Base-by-base conservation (phyloP, 2,329 filamentous ascomycete species). In the Ascochyta lentis region DNA sequence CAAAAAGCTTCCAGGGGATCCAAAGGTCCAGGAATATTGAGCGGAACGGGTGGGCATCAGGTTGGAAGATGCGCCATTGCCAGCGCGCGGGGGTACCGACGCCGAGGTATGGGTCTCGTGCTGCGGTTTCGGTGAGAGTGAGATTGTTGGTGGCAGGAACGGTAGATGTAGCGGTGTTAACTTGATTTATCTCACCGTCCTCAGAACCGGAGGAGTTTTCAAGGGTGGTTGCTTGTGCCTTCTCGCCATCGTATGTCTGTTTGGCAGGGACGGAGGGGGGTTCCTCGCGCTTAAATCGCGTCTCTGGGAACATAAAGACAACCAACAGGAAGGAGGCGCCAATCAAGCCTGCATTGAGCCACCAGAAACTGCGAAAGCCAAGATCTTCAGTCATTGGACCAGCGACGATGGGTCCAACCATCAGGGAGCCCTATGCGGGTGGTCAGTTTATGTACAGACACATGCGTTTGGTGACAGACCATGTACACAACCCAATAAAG, bases 361-460 rank as follows among this genome's bases (percentile, higher is more conserved):
- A 89, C 83, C 85, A 89, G 69, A 89, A 89, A 64, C 76, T 85
- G 24, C 84, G 77, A 83, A 84, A 87, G 43, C 85, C 85, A 4
- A 82, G 68, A 33, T 83, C 79, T 39, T 83, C 75, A 1, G 84
- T 80, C 85, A 89, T 89, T 0, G 83, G 74, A 1, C 86, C 86
- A 1, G 84, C 77, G 43, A 87, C 79, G 54, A 87, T 87, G 2
- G 83, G 83, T 58, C 61, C 70, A 59, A 81, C 80, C 84, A 86
- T 87, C 23, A 88, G 74, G 10, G 82, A 81, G 2, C 84, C 85
- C 46, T 55, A 7, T 15, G 33, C 1, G 3, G 29, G 7, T n/a
- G 4, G 29, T 55, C 19, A 55, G 41, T 22, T 6, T 12, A 12
- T 2, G 9, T 7, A n/a, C 1, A 19, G 13, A 26, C 6, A n/a